Percentiles rank a stretch among this genome's conserved stretches.
Conservation (phyloP, 1,284 basidiomycete species). For the Trametes sp. region DNA sequence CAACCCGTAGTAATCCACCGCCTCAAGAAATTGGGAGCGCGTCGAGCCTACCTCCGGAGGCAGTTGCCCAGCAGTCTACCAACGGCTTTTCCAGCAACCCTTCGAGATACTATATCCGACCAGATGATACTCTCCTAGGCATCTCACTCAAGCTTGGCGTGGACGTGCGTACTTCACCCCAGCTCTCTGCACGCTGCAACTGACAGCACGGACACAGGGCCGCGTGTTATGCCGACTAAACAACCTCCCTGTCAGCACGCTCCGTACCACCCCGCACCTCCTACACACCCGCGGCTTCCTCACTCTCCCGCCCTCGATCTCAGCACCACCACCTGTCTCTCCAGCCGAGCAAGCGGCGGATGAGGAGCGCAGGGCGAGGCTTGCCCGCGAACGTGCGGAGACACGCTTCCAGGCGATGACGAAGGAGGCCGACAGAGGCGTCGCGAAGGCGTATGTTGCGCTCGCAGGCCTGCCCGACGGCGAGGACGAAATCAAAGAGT, state of each 20-base stretch:
- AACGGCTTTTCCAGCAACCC: constrained; percentile 1
- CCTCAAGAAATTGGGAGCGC: too few species aligned
- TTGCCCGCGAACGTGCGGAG: constrained; percentile 61
- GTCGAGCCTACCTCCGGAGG: background rate
- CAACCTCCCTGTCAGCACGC: constrained; percentile 66
- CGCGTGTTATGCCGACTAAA: constrained; percentile 69
- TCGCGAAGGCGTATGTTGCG: constrained; percentile 72
- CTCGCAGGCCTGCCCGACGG: constrained; percentile 53
- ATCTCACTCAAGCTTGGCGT: constrained; percentile 68
- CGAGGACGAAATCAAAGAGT: constrained; percentile 47
- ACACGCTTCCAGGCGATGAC: constrained; percentile 68
- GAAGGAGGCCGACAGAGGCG: constrained; percentile 71
- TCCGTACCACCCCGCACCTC: constrained; percentile 75
- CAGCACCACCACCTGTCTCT: constrained; percentile 23
- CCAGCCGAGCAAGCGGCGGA: constrained; percentile 37
- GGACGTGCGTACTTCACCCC: too few species aligned
- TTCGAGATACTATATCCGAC: constrained; percentile 62
- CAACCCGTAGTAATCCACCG: too few species aligned
- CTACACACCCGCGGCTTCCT: constrained; percentile 73
- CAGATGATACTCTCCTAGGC: constrained; percentile 69
- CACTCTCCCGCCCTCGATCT: constrained; percentile 53
- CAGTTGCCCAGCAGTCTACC: background rate
- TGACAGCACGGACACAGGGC: constrained; percentile 46
- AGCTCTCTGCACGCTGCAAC: too few species aligned
- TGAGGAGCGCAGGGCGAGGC: constrained; percentile 48